Evolutionary conservation across 2,329 filamentous ascomycete species (phyloP).

Genomic region (Amauroascus niger): DNA sequence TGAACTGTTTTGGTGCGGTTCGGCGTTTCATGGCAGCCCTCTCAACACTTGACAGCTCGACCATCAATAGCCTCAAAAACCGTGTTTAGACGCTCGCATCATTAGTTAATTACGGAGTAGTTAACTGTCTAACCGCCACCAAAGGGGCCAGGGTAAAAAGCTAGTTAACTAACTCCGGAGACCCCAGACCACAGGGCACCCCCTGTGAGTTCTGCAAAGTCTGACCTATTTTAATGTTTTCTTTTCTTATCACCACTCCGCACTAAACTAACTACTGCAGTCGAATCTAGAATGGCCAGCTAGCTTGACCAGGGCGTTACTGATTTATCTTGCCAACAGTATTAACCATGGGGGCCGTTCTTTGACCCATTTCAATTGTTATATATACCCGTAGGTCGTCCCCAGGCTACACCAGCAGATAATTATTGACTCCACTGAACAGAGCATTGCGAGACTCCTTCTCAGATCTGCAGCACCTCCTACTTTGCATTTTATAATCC

Average conservation of each 20-base stretch:
- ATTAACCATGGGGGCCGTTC: no score
- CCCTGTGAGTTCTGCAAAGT: background rate
- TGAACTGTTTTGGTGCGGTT: background rate
- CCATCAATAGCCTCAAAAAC: background rate
- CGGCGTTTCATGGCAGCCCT: background rate
- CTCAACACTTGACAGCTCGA: background rate
- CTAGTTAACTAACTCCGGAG: no score
- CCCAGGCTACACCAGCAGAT: background rate
- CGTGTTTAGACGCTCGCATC: background rate
- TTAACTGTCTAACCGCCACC: background rate
- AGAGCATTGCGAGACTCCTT: background rate
- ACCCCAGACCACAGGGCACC: background rate
- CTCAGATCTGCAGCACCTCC: no score
- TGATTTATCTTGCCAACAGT: no score
- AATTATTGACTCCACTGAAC: background rate
- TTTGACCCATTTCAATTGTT: background rate
- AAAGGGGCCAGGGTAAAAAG: background rate
- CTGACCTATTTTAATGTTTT: slow-evolving; percentile 3
- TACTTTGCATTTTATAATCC: no score
- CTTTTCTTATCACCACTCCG: slow-evolving; percentile 4
- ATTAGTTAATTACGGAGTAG: background rate
- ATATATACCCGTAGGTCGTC: background rate
- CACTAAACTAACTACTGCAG: slow-evolving; percentile 1
- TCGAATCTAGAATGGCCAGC: slow-evolving; percentile 3
- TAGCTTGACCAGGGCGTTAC: background rate